phyloP scores from a whole-genome alignment of 345 rosid species.

The Citrus cavaleriei region DNA sequence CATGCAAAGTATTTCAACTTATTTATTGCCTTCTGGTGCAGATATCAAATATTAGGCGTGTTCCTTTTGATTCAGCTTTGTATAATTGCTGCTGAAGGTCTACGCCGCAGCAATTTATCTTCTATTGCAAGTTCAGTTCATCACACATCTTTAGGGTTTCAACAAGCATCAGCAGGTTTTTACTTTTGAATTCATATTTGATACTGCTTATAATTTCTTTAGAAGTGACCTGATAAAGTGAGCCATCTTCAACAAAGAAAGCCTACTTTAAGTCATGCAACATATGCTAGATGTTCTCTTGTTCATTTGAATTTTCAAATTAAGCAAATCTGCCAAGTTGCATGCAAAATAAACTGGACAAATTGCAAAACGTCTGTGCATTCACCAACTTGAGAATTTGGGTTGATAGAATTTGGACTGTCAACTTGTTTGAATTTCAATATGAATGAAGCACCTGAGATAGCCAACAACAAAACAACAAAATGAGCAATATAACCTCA shows the following conservation, averaged over 20 bases:
- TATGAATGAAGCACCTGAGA: background rate
- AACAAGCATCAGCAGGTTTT: constrained; percentile 58
- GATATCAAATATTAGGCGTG: constrained; percentile 88
- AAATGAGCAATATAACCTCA: background rate
- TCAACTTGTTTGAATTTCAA: constrained; percentile 1
- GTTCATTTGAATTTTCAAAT: background rate
- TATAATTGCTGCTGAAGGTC: constrained; percentile 80
- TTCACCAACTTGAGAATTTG: background rate
- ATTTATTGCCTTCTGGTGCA: constrained; percentile 31
- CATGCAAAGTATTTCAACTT: constrained; percentile 11
- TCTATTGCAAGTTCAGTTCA: constrained; percentile 82
- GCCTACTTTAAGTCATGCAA: background rate
- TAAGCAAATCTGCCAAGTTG: background rate
- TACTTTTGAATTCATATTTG: background rate
- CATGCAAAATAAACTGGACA: background rate
- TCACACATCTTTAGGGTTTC: constrained; percentile 56
- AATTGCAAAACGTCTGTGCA: background rate
- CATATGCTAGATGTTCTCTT: background rate
- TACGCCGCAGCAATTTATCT: constrained; percentile 76
- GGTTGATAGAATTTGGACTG: background rate
- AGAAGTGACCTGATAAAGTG: background rate
- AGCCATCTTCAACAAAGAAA: background rate
- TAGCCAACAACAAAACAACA: background rate
- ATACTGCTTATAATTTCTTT: background rate
- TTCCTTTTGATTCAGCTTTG: constrained; percentile 92